Conservation (phyloP, 257 asterid genomes). For the Gentiana dahurica region DNA sequence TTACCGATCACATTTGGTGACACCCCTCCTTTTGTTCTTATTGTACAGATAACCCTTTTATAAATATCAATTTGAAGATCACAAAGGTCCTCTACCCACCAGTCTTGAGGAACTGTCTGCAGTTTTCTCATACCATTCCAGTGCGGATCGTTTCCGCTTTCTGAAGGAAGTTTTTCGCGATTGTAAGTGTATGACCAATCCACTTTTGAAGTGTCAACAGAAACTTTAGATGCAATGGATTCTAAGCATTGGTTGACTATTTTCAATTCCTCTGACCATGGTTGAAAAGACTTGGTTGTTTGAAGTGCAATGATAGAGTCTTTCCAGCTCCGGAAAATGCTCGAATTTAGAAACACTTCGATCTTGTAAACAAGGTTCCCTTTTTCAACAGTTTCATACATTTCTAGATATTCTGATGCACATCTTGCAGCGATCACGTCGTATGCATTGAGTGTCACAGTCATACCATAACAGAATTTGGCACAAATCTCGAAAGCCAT, state of each 20-base stretch:
- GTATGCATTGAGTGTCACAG: constrained; percentile 69
- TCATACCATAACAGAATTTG: constrained; percentile 82
- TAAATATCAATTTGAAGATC: constrained; percentile 64
- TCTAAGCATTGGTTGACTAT: constrained; percentile 57
- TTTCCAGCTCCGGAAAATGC: constrained; percentile 88
- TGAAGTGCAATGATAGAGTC: constrained; percentile 87
- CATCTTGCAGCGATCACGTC: constrained; percentile 77
- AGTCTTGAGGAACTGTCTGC: constrained; percentile 55
- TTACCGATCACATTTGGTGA: constrained; percentile 56
- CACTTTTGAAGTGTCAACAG: constrained; percentile 46
- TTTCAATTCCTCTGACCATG: constrained; percentile 65
- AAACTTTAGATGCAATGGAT: constrained; percentile 56
- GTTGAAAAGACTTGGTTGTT: constrained; percentile 54
- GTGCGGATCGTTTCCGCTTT: constrained; percentile 32
- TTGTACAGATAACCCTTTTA: constrained; percentile 48
- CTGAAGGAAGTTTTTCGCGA: constrained; percentile 46
- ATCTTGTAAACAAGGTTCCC: constrained; percentile 80
- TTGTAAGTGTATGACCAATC: constrained; percentile 75
- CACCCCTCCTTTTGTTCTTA: constrained; percentile 49
- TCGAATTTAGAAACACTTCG: constrained; percentile 66
- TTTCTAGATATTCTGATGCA: constrained; percentile 81
- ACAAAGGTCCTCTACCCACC: constrained; percentile 95
- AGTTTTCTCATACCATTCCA: constrained; percentile 60
- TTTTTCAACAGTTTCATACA: constrained; percentile 66
- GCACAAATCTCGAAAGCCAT: constrained; percentile 78